A percentile compares a stretch with the other conserved stretches of the same genome.
Conservation (phyloP, 768 basidiomycete species). For the Grammothele lineata region DNA sequence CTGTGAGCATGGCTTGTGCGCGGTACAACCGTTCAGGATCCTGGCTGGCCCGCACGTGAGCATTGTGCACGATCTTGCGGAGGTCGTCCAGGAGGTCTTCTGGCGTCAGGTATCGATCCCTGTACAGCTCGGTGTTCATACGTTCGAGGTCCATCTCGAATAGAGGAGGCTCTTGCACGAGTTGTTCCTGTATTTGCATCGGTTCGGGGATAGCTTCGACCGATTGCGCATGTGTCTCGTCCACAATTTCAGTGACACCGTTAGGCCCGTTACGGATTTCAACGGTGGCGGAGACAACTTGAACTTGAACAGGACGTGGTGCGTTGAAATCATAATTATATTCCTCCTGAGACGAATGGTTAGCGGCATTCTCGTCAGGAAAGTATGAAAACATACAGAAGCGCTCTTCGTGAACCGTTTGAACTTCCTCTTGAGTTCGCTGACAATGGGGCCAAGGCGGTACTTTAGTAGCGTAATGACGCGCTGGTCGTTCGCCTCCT, state of each 20-base stretch:
- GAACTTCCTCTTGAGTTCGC: conserved; percentile 88
- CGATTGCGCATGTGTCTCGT: conserved; percentile 26
- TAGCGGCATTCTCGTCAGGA: conserved; percentile 69
- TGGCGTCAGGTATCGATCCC: conserved; percentile 80
- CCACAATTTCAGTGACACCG: conserved; percentile 41
- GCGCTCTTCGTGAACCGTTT: conserved; percentile 85
- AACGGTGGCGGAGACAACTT: conserved; percentile 34
- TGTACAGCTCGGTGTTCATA: conserved; percentile 84
- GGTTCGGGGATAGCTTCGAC: conserved; percentile 32
- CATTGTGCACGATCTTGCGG: conserved; percentile 76
- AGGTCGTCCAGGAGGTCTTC: conserved; percentile 85
- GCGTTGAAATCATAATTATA: conserved; percentile 49
- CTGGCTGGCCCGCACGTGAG: conserved; percentile 47
- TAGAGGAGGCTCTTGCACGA: conserved; percentile 43
- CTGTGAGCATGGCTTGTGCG: conserved; percentile 87
- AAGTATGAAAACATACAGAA: conserved; percentile 44
- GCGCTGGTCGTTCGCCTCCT: conserved; percentile 78
- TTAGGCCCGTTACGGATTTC: conserved; percentile 36
- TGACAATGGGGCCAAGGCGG: conserved; percentile 85
- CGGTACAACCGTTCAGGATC: conserved; percentile 76
- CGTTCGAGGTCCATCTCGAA: conserved; percentile 90
- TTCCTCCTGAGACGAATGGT: conserved; percentile 53
- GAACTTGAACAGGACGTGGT: conserved; percentile 22
- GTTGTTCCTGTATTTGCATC: conserved; percentile 32
- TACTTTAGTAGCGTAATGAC: conserved; percentile 80